These are phyloP conservation scores for Acacia crassicarpa DNA, from an alignment of 306 rosid species.

Conservation along the genomic window DNA sequence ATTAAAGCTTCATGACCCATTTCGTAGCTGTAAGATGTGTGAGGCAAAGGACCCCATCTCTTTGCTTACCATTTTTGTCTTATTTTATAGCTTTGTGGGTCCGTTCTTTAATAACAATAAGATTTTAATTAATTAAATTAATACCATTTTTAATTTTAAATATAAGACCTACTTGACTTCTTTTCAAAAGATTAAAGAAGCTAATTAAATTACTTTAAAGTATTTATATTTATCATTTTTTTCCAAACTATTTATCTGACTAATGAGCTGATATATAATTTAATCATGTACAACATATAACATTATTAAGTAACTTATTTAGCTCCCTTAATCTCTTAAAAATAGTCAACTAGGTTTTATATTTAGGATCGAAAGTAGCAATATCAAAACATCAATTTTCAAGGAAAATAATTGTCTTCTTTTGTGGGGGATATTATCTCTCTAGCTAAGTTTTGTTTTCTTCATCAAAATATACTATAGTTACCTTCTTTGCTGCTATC, in stretches of 20 bases:
- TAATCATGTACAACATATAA: too few species aligned
- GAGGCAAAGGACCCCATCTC: conserved; percentile 40
- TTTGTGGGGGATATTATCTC: not conserved
- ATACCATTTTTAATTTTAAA: too few species aligned
- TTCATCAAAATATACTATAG: not conserved
- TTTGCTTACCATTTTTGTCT: conserved; percentile 38
- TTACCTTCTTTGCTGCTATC: not conserved
- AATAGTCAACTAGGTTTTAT: accelerated
- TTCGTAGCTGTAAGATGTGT: conserved; percentile 48
- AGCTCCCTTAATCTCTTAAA: too few species aligned
- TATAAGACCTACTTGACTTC: too few species aligned
- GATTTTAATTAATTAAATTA: conserved; percentile 27
- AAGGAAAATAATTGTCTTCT: not conserved
- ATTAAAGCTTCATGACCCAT: conserved; percentile 39
- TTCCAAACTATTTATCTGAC: too few species aligned
- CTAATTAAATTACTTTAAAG: too few species aligned
- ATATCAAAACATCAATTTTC: too few species aligned
- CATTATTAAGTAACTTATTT: too few species aligned
- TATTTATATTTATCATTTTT: too few species aligned
- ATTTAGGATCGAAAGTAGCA: too few species aligned
- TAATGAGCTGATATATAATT: too few species aligned
- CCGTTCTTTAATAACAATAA: not conserved
- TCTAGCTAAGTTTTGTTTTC: not conserved
- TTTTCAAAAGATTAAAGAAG: too few species aligned
- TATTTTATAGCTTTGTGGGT: conserved; percentile 18